phyloP scores from a whole-genome alignment of 108 stramenopile genomes.

The Nitzschia putrida region DNA sequence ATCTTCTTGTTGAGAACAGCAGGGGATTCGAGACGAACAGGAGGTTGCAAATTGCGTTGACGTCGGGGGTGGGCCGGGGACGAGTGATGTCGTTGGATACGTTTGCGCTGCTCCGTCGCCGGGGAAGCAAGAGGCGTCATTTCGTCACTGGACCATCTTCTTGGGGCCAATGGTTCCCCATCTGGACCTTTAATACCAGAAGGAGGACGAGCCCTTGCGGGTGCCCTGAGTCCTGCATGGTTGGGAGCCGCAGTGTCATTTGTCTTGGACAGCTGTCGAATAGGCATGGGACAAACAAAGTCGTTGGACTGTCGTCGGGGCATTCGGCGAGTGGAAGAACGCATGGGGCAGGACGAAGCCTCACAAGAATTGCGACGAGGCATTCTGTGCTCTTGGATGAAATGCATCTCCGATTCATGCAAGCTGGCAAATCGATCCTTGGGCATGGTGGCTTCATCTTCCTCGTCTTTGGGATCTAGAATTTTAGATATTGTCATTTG shows the following conservation, averaged over 20 bases:
- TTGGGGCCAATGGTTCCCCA: background rate
- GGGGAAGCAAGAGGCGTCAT: background rate
- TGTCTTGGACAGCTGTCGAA: background rate
- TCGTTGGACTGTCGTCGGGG: slow-evolving; percentile 1
- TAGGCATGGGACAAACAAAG: background rate
- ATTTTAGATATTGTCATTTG: slow-evolving; percentile 14
- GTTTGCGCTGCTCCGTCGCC: background rate
- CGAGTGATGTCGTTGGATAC: background rate
- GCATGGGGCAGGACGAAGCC: background rate
- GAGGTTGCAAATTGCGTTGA: no score
- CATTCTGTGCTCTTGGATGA: slow-evolving; percentile 2
- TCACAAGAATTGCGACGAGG: slow-evolving; percentile 5
- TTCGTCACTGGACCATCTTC: background rate
- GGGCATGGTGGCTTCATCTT: background rate
- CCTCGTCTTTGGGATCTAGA: background rate
- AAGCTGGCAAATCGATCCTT: slow-evolving; percentile 9
- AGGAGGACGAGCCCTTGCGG: no score
- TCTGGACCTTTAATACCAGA: background rate
- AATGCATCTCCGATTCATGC: slow-evolving; percentile 2
- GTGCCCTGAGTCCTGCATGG: no score
- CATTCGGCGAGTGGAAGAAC: background rate
- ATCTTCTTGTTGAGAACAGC: no score
- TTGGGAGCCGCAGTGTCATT: no score
- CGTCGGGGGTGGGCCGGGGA: background rate
- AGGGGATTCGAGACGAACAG: no score